These are phyloP conservation scores for Malus sylvestris DNA, from an alignment of 306 rosid species.

Conservation along the genomic window DNA sequence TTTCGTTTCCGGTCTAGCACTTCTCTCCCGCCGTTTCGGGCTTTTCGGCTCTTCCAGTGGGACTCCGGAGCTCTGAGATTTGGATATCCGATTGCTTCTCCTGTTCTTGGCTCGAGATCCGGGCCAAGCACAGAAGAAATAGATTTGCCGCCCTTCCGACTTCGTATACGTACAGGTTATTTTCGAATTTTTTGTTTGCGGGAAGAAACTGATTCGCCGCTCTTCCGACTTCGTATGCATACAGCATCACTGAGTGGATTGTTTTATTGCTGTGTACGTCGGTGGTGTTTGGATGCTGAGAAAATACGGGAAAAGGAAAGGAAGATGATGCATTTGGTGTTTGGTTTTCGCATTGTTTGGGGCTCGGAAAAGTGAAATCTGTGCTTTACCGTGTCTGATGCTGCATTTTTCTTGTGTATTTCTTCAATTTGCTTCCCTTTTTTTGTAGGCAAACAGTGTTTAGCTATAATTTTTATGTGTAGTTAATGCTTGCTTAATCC, in stretches of 20 bases:
- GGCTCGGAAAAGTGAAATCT: not conserved
- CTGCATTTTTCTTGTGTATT: not conserved
- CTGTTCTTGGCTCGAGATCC: slow-evolving; percentile 97
- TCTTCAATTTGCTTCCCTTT: not conserved
- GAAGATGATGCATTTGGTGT: not conserved
- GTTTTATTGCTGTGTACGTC: not conserved
- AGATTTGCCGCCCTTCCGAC: slow-evolving; percentile 27
- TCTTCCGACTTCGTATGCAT: not conserved
- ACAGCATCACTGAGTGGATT: not conserved
- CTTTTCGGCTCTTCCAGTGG: not conserved
- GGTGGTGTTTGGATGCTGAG: slow-evolving; percentile 10
- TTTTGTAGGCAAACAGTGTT: not conserved
- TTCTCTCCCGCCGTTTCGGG: not conserved
- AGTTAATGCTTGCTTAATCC: not conserved
- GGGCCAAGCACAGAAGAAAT: slow-evolving; percentile 73
- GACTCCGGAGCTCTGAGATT: slow-evolving; percentile 27
- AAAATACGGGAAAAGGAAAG: not conserved
- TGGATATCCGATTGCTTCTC: slow-evolving; percentile 29
- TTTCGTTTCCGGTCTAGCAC: not conserved
- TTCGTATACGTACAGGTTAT: slow-evolving; percentile 18
- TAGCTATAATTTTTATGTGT: not conserved
- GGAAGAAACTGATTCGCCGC: slow-evolving; percentile 35
- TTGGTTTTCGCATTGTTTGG: not conserved
- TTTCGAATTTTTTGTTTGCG: not conserved
- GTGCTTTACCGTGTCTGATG: not conserved